Percentiles rank a stretch among this genome's conserved stretches.
These are phyloP conservation scores for Aureobasidium pullulans DNA, from an alignment of 2,329 filamentous ascomycete species.

Conservation along the genomic window DNA sequence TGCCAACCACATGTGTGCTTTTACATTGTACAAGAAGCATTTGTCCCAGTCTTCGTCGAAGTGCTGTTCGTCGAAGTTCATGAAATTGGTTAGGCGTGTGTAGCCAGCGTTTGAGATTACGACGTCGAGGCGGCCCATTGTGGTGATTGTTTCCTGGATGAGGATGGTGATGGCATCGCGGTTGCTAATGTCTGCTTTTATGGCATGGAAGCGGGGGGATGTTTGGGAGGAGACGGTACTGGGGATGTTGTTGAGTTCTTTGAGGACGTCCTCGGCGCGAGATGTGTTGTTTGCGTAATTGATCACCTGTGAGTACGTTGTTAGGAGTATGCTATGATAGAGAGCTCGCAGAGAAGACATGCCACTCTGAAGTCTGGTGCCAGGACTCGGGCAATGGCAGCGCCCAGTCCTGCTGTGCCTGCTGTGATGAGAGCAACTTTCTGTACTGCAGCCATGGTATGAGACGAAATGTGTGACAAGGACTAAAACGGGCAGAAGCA, in stretches of 20 bases:
- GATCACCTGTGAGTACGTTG: background rate
- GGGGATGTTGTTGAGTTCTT: constrained; percentile 32
- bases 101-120: constrained; percentile 36
- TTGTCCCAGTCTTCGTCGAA: constrained; percentile 53
- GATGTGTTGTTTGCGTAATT: constrained; percentile 41
- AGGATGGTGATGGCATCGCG: constrained; percentile 36
- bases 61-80: constrained; percentile 46
- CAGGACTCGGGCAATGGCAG: constrained; percentile 38
- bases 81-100: constrained; percentile 36
- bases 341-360: constrained; percentile 16
- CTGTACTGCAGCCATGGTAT: constrained; percentile 15
- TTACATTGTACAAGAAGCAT: constrained; percentile 56
- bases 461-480: background rate
- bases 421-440: constrained; percentile 33
- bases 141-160: constrained; percentile 36
- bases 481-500: background rate
- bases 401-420: constrained; percentile 42
- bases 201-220: constrained; percentile 33
- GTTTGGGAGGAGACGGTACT: constrained; percentile 18
- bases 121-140: constrained; percentile 42
- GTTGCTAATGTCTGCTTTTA: constrained; percentile 41
- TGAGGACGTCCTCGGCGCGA: constrained; percentile 33
- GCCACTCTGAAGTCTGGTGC: constrained; percentile 42
- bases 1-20: constrained; percentile 54
- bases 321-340: too few species aligned